Percentiles rank a stretch among this genome's conserved stretches.
These are phyloP conservation scores for Hippophae rhamnoides DNA, from an alignment of 306 rosid species.

Conservation along the genomic window DNA sequence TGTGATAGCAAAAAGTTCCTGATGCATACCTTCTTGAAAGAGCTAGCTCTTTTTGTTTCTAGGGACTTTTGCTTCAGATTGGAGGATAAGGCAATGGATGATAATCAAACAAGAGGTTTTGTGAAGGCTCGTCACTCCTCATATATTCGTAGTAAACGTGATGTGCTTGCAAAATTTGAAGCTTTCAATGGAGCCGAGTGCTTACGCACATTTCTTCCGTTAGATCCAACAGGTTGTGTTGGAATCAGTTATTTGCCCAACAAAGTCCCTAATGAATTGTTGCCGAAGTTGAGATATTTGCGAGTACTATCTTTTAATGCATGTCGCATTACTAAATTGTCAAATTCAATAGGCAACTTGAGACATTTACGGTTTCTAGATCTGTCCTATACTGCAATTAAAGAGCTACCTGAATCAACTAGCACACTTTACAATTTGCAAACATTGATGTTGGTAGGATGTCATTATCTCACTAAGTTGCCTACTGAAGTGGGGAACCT, in stretches of 20 bases:
- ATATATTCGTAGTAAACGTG: slow-evolving; percentile 20
- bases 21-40: slow-evolving; percentile 22
- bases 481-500: slow-evolving; percentile 22
- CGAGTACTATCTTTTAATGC: slow-evolving; percentile 26
- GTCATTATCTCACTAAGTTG: slow-evolving; percentile 19
- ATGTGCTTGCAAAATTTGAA: slow-evolving; percentile 19
- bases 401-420: slow-evolving; percentile 20
- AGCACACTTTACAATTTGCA: slow-evolving; percentile 23
- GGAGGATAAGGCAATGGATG: slow-evolving; percentile 8
- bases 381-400: slow-evolving; percentile 25
- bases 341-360: slow-evolving; percentile 19
- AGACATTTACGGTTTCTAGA: slow-evolving; percentile 24
- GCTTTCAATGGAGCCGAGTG: slow-evolving; percentile 12
- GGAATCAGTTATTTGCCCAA: slow-evolving; percentile 26
- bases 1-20: slow-evolving; percentile 3
- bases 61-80: slow-evolving; percentile 26
- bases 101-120: slow-evolving; percentile 7
- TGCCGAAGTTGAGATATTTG: slow-evolving; percentile 17
- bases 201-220: slow-evolving; percentile 26
- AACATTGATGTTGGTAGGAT: slow-evolving; percentile 19
- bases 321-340: slow-evolving; percentile 21
- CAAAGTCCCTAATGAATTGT: slow-evolving; percentile 18
- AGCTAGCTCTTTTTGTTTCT: slow-evolving; percentile 23
- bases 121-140: slow-evolving; percentile 30
- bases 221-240: slow-evolving; percentile 22